A percentile compares a stretch with the other conserved stretches of the same genome.
Evolutionary conservation across 192 early-diverging fungal species (phyloP).

Genomic region (Lobosporangium transversale): DNA sequence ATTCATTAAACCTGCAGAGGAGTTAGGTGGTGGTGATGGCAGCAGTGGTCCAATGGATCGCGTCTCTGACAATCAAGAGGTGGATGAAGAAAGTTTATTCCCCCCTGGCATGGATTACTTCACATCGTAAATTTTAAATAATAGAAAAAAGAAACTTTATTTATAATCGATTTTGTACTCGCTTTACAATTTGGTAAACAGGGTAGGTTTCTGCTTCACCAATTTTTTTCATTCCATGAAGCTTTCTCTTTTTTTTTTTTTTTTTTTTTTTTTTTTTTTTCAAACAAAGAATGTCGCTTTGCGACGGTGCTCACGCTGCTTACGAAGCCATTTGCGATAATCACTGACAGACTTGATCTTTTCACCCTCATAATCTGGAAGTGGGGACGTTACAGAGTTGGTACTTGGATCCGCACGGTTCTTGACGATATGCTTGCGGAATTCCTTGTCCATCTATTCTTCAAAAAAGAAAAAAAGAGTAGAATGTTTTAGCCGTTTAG

Average conservation of each 20-base stretch:
- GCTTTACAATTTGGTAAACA: neutral
- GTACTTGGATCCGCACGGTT: slow-evolving; percentile 75
- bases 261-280: neutral
- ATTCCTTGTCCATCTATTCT: slow-evolving; percentile 62
- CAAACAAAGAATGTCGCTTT: slow-evolving; percentile 71
- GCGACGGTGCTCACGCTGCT: slow-evolving; percentile 79
- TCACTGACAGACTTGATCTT: slow-evolving; percentile 83
- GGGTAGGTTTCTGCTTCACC: neutral
- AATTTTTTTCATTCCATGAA: too few relatives aligned
- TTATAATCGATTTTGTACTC: too few relatives aligned
- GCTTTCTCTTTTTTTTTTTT: too few relatives aligned
- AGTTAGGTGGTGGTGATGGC: neutral
- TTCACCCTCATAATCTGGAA: slow-evolving; percentile 95
- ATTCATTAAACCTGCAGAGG: neutral
- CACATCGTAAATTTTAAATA: neutral
- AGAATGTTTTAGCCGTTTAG: neutral
- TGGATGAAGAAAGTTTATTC: slow-evolving; percentile 26
- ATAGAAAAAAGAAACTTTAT: neutral
- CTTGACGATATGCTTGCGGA: slow-evolving; percentile 70
- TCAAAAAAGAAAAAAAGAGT: neutral
- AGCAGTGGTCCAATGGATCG: neutral
- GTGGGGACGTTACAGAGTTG: slow-evolving; percentile 74
- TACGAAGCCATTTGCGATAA: slow-evolving; percentile 88
- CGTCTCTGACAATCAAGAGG: neutral
- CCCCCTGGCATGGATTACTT: slow-evolving; percentile 38